These are phyloP conservation scores for Ceratobasidium sp. DNA, from an alignment of 1,284 basidiomycete species.

Conservation along the genomic window DNA sequence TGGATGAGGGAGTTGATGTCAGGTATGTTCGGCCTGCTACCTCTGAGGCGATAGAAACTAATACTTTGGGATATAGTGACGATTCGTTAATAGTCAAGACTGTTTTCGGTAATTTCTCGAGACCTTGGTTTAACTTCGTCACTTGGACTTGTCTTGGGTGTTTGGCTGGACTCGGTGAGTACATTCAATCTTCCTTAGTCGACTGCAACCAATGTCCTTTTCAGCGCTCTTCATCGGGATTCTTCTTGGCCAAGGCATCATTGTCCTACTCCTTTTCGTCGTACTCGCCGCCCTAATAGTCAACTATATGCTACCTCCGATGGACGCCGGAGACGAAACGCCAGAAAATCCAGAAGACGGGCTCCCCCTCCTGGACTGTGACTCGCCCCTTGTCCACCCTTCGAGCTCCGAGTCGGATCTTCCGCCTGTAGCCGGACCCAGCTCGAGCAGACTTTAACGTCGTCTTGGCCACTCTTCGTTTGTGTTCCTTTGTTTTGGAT, in stretches of 20 bases:
- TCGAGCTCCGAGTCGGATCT: conserved; percentile 23
- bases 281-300: conserved; percentile 81
- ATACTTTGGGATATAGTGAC: not conserved
- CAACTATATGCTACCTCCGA: conserved; percentile 50
- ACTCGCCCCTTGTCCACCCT: conserved; percentile 37
- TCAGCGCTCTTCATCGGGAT: conserved; percentile 28
- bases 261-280: conserved; percentile 86
- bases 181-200: not conserved
- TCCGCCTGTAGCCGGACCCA: conserved; percentile 26
- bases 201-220: not conserved
- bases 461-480: not conserved
- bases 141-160: conserved; percentile 23
- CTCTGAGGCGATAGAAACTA: not conserved
- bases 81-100: conserved; percentile 18
- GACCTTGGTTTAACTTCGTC: conserved; percentile 40
- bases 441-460: conserved; percentile 22
- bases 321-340: conserved; percentile 19
- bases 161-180: conserved; percentile 21
- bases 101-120: conserved; percentile 28
- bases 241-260: conserved; percentile 54
- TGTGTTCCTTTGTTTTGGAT: not conserved
- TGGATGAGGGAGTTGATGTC: conserved; percentile 10
- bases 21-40: not conserved
- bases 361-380: conserved; percentile 38
- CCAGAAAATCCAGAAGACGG: conserved; percentile 30